Base-by-base conservation (phyloP, 164 flowering plant genomes). In the Malania oleifera region DNA sequence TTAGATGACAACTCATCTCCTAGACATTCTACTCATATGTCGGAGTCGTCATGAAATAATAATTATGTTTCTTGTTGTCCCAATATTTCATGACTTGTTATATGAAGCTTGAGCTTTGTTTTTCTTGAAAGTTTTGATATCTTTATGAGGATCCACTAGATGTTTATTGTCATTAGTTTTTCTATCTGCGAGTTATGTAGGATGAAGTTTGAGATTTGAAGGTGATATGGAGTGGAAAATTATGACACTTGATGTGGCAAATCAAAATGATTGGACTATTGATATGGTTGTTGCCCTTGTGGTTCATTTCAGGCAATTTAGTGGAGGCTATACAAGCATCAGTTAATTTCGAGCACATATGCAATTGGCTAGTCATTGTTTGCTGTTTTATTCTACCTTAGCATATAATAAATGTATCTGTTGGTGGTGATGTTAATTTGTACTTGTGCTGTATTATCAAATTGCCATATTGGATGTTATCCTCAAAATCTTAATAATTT, bases 401-500 rank as follows among this genome's bases (percentile, higher is more conserved):
- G n/a, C n/a, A n/a, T n/a, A n/a, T n/a, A n/a, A n/a, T n/a, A n/a
- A n/a, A n/a, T n/a, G n/a, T 31, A 4, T 31, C 9, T 31, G 4
- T 31, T 31, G 4, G 4, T 31, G 35, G 35, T 31, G 6, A 31
- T 31, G 35, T 31, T 4, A 31, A 31, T 4, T 31, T 31, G 9
- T 9, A 31, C 35, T 31, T 31, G 35, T 4, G 35, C 35, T 31
- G 35, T 4, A 31, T 31, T 9, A 31, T 31, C 6, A 31, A 4
- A 4, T 4, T 31, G 35, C 6, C 28, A 3, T 26, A 26, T 28
- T 20, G 2, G 34, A 28, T 3, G 1, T 9, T 25, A 23, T 28
- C 18, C 40, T 25, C 18, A 56, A 15, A 3, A n/a, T 57, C 24
- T 38, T n/a, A 17, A 59, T 49, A 35, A 28, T 57, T 41, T 56